phyloP scores from a whole-genome alignment of 2,329 filamentous ascomycete genomes.

The Fusarium mexicanum region DNA sequence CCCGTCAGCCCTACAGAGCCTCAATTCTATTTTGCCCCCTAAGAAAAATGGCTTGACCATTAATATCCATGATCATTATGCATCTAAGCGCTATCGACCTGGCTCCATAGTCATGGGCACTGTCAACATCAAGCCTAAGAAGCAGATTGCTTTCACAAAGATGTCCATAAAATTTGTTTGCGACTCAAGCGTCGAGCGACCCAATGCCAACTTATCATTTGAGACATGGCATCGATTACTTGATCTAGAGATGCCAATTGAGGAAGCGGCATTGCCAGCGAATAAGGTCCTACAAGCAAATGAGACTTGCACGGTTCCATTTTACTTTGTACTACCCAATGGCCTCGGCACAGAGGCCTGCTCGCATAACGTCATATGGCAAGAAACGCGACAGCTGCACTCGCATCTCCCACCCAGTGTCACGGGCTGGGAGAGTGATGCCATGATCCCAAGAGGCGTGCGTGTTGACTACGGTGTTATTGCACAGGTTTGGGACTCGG shows the following conservation, averaged over 20 bases:
- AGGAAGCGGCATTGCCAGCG: not conserved
- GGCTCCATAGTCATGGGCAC: slow-evolving; percentile 6
- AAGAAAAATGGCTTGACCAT: slow-evolving; percentile 1
- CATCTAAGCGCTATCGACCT: slow-evolving; percentile 15
- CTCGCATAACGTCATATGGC: slow-evolving; percentile 16
- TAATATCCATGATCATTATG: slow-evolving; percentile 11
- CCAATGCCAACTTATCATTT: slow-evolving; percentile 1
- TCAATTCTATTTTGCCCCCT: not conserved
- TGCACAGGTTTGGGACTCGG: slow-evolving; percentile 15
- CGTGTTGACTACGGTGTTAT: slow-evolving; percentile 8
- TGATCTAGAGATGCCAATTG: slow-evolving; percentile 12
- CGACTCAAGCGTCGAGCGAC: slow-evolving; percentile 12
- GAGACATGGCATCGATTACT: slow-evolving; percentile 25
- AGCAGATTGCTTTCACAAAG: not conserved
- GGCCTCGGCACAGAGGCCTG: slow-evolving; percentile 13
- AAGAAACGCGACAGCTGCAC: slow-evolving; percentile 10
- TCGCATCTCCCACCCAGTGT: slow-evolving; percentile 5
- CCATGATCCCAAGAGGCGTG: slow-evolving; percentile 1
- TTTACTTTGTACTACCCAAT: slow-evolving; percentile 14
- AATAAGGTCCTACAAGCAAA: not conserved
- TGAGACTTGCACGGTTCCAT: slow-evolving; percentile 7
- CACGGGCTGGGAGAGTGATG: slow-evolving; percentile 5
- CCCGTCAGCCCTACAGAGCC: slow-evolving; percentile 8
- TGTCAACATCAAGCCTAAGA: slow-evolving; percentile 15
- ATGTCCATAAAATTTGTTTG: slow-evolving; percentile 16